Conservation (phyloP, 1,284 basidiomycete genomes). For the Amylostereum areolatum region DNA sequence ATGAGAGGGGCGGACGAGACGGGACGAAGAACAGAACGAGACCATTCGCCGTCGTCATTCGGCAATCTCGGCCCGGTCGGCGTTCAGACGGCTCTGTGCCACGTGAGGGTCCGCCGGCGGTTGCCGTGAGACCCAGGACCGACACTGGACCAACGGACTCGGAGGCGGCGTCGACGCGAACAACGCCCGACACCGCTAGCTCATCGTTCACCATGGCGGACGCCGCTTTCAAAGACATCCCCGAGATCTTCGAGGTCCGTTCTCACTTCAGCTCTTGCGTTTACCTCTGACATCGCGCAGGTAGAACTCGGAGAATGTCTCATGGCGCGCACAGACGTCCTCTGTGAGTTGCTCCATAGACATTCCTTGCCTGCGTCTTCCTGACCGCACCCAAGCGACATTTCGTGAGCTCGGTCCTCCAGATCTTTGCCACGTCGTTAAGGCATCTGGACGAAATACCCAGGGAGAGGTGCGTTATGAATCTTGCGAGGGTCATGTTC, state of each 20-base stretch:
- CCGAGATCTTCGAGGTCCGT: slow-evolving; percentile 65
- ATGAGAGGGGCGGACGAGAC: too few species aligned
- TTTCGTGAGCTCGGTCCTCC: slow-evolving; percentile 97
- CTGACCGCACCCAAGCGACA: slow-evolving; percentile 51
- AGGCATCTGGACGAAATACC: slow-evolving; percentile 79
- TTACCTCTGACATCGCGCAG: slow-evolving; percentile 34
- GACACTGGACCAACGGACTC: too few species aligned
- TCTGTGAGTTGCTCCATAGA: slow-evolving; percentile 60
- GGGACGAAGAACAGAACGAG: too few species aligned
- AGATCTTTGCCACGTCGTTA: slow-evolving; percentile 94
- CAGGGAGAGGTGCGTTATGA: slow-evolving; percentile 74
- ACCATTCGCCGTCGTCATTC: too few species aligned
- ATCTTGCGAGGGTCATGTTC: slow-evolving; percentile 3
- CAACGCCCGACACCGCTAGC: too few species aligned
- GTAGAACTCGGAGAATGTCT: slow-evolving; percentile 89
- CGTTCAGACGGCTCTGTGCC: too few species aligned
- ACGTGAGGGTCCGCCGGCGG: too few species aligned
- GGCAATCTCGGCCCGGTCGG: too few species aligned
- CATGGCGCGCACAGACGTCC: slow-evolving; percentile 85
- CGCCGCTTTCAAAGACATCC: slow-evolving; percentile 47
- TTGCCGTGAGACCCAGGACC: too few species aligned
- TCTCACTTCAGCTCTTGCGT: not conserved
- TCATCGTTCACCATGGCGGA: too few species aligned
- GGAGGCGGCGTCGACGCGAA: too few species aligned
- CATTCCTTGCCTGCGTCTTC: slow-evolving; percentile 2